Evolutionary conservation across 1,284 basidiomycete genomes (phyloP), one percentile per base, ranked within the genome.

Genomic region (Ustilago nuda): DNA sequence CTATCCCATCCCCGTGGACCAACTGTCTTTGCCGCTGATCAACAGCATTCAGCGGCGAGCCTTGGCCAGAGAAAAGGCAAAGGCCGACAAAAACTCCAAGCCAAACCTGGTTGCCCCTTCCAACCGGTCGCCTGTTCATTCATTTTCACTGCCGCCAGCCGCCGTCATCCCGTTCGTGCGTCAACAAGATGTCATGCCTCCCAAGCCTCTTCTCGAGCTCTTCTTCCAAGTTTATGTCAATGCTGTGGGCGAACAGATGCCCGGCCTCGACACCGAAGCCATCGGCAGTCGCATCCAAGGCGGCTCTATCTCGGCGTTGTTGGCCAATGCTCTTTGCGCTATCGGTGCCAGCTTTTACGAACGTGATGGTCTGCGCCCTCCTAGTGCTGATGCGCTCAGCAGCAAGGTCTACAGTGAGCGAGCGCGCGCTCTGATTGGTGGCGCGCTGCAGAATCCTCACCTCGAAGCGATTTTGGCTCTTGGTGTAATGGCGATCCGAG

Each of bases 1-100:
- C 48, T 72, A 76, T 39, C 68, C 73, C 13, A 65, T 76, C 17
- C 65, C 73, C 12, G 65, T 76, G 12, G 73, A 76, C 35, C 68
- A 65, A 5, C 73, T 76, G 30, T 45, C 66, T 4, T 19, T 57
- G 36, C 64, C 73, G 32, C 59, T 76, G 2, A 43, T 60, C 27
- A 51, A 64, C 8, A 35, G 50, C 39, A 58, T 68, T 30, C 68
- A 56, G 8, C 68, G 53, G 8, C 51, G 39, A 11, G 58, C 61
- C 3, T 23, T 62, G 33, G 45, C 54, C 8, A 48, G 53, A 17
- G 48, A 59, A 5, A n/a, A 37, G 17, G 35, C 33, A 8, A 53
- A 61, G 32, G 35, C 12, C 2, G 60, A 56, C 2, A 46, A 56
- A 7, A 6, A 15, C 1, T 15, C 12, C 23, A 19, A 39, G 48